Evolutionary conservation across 306 rosid genomes (phyloP).

Genomic region (Ochetophila trinervis): DNA sequence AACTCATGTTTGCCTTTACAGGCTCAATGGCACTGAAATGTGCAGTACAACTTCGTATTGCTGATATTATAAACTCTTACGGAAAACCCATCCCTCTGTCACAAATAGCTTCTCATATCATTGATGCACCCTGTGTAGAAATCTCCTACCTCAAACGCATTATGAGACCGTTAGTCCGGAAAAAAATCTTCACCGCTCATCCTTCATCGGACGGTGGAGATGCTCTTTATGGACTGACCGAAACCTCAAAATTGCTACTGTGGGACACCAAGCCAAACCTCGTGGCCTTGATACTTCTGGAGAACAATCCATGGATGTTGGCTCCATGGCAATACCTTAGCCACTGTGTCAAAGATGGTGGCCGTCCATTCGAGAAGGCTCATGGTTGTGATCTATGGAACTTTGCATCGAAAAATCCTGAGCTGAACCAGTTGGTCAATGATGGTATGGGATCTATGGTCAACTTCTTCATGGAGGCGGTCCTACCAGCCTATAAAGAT

Average conservation of each 20-base stretch:
- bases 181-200: constrained; percentile 18
- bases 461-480: neutral
- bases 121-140: constrained; percentile 1
- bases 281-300: constrained; percentile 4
- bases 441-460: constrained; percentile 26
- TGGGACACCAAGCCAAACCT: constrained; percentile 7
- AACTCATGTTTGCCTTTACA: constrained; percentile 7
- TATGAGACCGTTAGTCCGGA: constrained; percentile 20
- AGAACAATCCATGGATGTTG: constrained; percentile 4
- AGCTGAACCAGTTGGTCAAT: constrained; percentile 17
- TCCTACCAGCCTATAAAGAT: constrained; percentile 11
- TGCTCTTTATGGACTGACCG: neutral
- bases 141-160: constrained; percentile 13
- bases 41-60: constrained; percentile 18
- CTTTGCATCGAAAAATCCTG: constrained; percentile 12
- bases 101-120: too few species aligned
- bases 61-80: constrained; percentile 20
- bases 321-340: constrained; percentile 19
- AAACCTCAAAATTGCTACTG: constrained; percentile 18
- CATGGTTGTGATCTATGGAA: constrained; percentile 23
- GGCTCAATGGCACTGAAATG: constrained; percentile 24
- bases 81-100: constrained; percentile 6
- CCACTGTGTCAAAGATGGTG: constrained; percentile 27
- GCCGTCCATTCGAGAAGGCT: constrained; percentile 14
- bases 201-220: constrained; percentile 5